Evolutionary conservation across 495 filamentous ascomycete species (phyloP), one percentile per base, ranked within the genome.

Genomic region (Neurospora sp.): DNA sequence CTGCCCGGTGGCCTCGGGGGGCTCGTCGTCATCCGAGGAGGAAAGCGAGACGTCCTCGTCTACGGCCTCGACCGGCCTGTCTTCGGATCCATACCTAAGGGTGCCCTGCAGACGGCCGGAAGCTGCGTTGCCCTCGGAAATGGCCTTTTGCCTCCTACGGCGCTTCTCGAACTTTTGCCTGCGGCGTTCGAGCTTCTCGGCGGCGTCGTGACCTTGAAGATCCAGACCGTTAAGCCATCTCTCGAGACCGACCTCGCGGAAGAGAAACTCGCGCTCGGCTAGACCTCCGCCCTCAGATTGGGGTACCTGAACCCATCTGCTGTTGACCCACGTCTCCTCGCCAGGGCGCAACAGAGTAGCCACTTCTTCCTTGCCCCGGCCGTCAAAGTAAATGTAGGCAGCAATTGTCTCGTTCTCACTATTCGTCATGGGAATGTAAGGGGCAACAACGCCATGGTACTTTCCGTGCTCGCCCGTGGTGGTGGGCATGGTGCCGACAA

Each of bases 261-360:
- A 99, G 71, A 98, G 84, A 76, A 99, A 99, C 78, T 99, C 96
- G 73, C 95, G 89, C 84, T 99, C 96, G 68, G 96, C 96, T 39
- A 99, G 89, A 16, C 94, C 94, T 35, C 94, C 94, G 31, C 94
- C 94, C 82, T 98, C 95, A 3, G 91, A 91, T 12, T 92, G 89
- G 3, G 94, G 93, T 5, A 99, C 89, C 78, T 95, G 93, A 73
- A 99, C 96, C 96, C 96, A 99, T 79, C 96, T 86, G 11, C 94
- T 97, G 76, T 97, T 98, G 35, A 99, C 97, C 96, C 96, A 99
- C 0, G 96, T 99, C 82, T 99, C 96, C 75, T 98, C 96, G 53
- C 96, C 96, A 22, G 94, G 89, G 71, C 96, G 87, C 41, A 99
- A 85, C 53, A 99, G 83, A 40, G 96, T 99, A 71, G 96, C 96